phyloP scores from a whole-genome alignment of 148 eudicot genomes.

The Camellia lanceoleosa region DNA sequence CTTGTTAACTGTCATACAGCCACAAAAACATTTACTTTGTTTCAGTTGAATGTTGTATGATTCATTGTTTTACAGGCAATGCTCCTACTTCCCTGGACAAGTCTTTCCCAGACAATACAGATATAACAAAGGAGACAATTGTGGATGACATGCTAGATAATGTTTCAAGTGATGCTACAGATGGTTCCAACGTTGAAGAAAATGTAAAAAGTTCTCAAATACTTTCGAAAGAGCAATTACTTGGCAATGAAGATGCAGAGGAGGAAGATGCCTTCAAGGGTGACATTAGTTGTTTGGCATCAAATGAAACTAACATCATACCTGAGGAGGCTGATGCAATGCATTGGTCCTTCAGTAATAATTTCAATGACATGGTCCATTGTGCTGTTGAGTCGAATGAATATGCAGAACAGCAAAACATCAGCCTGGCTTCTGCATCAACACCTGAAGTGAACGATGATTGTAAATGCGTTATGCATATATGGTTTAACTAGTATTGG shows the following conservation, averaged over 20 bases:
- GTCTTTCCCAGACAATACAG: slow-evolving; percentile 1
- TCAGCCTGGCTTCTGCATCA: not conserved
- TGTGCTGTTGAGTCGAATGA: not conserved
- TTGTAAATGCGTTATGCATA: not conserved
- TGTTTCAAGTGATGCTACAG: not conserved
- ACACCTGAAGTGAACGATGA: not conserved
- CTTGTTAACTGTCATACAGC: not conserved
- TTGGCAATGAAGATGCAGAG: not conserved
- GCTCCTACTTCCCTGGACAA: not conserved
- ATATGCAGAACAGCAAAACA: not conserved
- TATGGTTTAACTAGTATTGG: not conserved
- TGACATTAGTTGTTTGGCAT: not conserved
- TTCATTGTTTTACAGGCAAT: not conserved
- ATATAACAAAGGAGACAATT: not conserved
- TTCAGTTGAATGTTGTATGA: not conserved
- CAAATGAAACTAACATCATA: not conserved
- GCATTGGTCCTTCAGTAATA: not conserved
- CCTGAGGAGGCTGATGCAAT: not conserved
- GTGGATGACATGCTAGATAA: not conserved
- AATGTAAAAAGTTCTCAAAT: not conserved
- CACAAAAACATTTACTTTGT: not conserved
- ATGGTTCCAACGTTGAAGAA: not conserved
- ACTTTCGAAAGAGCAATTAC: not conserved
- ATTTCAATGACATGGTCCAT: not conserved
- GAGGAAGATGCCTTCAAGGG: not conserved